Percentiles rank a stretch among this genome's conserved stretches.
phyloP scores from a whole-genome alignment of 2,329 filamentous ascomycete species.

The Parastagonospora avenae region DNA sequence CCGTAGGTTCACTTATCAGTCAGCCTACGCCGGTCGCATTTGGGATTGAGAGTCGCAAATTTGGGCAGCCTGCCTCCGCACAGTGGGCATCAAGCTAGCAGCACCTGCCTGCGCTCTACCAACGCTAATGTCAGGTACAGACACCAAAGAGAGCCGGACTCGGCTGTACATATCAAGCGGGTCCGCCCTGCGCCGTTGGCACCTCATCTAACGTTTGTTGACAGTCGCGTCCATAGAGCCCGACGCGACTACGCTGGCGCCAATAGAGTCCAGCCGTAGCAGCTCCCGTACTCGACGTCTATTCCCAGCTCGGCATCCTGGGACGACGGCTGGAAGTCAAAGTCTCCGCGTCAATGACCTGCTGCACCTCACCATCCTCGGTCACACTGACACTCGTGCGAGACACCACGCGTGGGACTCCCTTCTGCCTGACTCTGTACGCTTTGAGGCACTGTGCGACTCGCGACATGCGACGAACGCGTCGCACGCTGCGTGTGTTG shows the following conservation, averaged over 20 bases:
- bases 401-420: constrained; percentile 5
- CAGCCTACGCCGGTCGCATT: too few relatives aligned
- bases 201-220: constrained; percentile 1
- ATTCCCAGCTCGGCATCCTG: not conserved
- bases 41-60: too few relatives aligned
- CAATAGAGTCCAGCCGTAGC: constrained; percentile 1
- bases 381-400: constrained; percentile 9
- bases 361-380: constrained; percentile 1
- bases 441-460: not conserved
- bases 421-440: not conserved
- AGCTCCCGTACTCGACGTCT: not conserved
- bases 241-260: constrained; percentile 4
- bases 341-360: not conserved
- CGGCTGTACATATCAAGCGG: not conserved
- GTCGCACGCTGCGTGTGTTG: not conserved
- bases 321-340: not conserved
- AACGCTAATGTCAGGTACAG: constrained; percentile 9
- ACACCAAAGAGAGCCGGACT: not conserved
- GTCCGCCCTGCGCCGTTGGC: not conserved
- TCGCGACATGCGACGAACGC: not conserved
- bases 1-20: too few relatives aligned
- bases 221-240: not conserved
- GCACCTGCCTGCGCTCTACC: not conserved
- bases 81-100: too few relatives aligned
- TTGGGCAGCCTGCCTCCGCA: too few relatives aligned